Base-by-base conservation (phyloP, 306 rosid species). In the Fragaria nilgerrensis region DNA sequence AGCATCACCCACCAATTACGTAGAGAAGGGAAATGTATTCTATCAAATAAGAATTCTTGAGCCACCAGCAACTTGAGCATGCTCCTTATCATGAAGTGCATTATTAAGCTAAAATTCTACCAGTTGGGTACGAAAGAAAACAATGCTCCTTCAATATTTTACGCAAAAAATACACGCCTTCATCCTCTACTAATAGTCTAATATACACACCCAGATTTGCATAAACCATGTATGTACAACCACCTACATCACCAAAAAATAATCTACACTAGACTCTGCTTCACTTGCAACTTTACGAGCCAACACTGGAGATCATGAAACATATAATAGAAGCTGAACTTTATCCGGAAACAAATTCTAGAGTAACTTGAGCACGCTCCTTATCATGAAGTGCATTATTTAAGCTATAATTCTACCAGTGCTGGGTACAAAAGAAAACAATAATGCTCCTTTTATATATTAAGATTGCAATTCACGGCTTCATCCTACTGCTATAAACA, bases 1-100 rank as follows among this genome's bases (percentile, higher is more conserved):
- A 55, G 75, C 55, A 77, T 72, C 53, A 48, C 39, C 69, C 39
- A 44, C 67, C 68, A 62, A 75, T 45, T 41, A 69, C 73, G 37
- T 29, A 79, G 34, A 70, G 70, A 64, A 72, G 41, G 50, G 61
- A 65, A 34, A 48, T 39, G 37, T n/a, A 59, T 49, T 49, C 16
- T 12, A 49, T 8, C 39, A 76, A 66, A 37, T 15, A 66, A 3
- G 8, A 48, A 15, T 22, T n/a, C 14, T 5, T 20, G 20, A 37
- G 67, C 73, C 73, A 76, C 52, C 63, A 67, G 39, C 17, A 53
- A 47, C 22, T 64, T 49, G 61, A 29, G 70, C 23, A 47, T 20
- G 9, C 52, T 36, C 69, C 43, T 62, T 20, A 20, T 13, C 29
- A 74, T 10, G 63, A 52, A 6, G 44, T 41, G 44, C 44, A 41